Evolutionary conservation across 176 grass and related monocot genomes (phyloP).

Genomic region (Secale cereale): DNA sequence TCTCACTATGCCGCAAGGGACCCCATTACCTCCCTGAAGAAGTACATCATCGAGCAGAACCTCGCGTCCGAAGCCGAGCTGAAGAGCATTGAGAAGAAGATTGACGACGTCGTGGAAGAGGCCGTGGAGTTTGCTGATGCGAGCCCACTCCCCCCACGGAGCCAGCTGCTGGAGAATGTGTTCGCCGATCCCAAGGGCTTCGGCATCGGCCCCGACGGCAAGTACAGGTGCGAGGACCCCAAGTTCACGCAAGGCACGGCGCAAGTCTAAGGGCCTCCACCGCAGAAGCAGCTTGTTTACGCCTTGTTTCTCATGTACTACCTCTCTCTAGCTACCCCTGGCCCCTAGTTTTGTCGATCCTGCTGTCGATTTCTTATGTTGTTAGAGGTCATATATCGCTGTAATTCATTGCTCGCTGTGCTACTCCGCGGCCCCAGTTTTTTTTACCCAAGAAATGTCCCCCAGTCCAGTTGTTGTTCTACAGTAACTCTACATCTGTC

Average conservation of each 20-base stretch:
- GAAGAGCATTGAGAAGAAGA: slow-evolving; percentile 80
- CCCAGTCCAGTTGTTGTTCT: not conserved
- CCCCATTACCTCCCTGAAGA: slow-evolving; percentile 71
- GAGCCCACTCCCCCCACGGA: slow-evolving; percentile 79
- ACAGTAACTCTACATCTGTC: not conserved
- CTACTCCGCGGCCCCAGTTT: not conserved
- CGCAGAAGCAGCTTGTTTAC: not conserved
- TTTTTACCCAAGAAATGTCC: slow-evolving; percentile 18
- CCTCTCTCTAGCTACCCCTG: not conserved
- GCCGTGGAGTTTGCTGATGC: slow-evolving; percentile 91
- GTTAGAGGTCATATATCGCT: not conserved
- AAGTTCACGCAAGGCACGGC: slow-evolving; percentile 88
- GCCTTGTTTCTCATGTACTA: not conserved
- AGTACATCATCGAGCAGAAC: slow-evolving; percentile 63
- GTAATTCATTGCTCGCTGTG: slow-evolving; percentile 5
- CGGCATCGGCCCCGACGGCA: slow-evolving; percentile 87
- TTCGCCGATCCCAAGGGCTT: slow-evolving; percentile 92
- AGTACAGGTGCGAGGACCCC: slow-evolving; percentile 91
- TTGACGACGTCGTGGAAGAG: slow-evolving; percentile 81
- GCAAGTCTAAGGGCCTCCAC: slow-evolving; percentile 50
- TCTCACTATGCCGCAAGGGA: slow-evolving; percentile 70
- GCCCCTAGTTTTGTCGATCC: slow-evolving; percentile 37
- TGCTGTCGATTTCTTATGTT: slow-evolving; percentile 7
- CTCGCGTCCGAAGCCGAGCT: slow-evolving; percentile 75
- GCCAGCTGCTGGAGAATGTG: slow-evolving; percentile 86